Evolutionary conservation across 805 yeast species (phyloP), one percentile per base, ranked within the genome.

Genomic region (Candida wancherniae): DNA sequence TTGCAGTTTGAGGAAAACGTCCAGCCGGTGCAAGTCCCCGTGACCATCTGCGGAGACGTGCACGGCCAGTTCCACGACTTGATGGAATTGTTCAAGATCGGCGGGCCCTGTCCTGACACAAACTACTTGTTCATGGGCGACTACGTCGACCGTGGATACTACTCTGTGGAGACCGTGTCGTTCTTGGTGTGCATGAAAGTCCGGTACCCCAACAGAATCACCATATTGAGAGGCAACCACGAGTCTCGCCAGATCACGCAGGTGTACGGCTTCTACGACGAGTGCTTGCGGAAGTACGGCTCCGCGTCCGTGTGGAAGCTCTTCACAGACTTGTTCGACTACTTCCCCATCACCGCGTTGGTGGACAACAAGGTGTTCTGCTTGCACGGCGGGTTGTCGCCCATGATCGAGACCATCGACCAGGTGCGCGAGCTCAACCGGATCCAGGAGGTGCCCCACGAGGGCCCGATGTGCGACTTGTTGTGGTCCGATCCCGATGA

Each of bases 401-500:
- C 97, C 50, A 82, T 84, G 84, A 84, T 87, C 57, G 95, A 85
- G 61, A 80, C 94, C 18, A 77, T 87, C 43, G 95, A 87, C 58
- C 95, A 88, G 63, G 92, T 87, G 19, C 74, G 95, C 55, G 92
- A 82, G 50, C 69, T 87, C 46, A 86, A 86, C 65, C 75, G 97
- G 69, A 75, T 84, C 53, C 96, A 87, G 63, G 97, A 87, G 64
- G 95, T 88, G 28, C 97, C 97, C 23, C 97, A 87, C 54, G 96
- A 88, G 58, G 97, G 97, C 25, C 94, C 95, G 41, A 86, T 88
- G 95, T 88, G 96, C 64, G 97, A 88, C 58, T 69, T 88, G 50
- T 68, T 88, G 45, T 88, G 97, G 97, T 84, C 95, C 3, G 97
- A 88, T 60, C 97, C 97, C 17, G 97, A 88, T 58, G 96, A 88